A percentile compares a stretch with the other conserved stretches of the same genome.
Evolutionary conservation across 108 stramenopile species (phyloP).

Genomic region (Cyclostephanos tholiformis): DNA sequence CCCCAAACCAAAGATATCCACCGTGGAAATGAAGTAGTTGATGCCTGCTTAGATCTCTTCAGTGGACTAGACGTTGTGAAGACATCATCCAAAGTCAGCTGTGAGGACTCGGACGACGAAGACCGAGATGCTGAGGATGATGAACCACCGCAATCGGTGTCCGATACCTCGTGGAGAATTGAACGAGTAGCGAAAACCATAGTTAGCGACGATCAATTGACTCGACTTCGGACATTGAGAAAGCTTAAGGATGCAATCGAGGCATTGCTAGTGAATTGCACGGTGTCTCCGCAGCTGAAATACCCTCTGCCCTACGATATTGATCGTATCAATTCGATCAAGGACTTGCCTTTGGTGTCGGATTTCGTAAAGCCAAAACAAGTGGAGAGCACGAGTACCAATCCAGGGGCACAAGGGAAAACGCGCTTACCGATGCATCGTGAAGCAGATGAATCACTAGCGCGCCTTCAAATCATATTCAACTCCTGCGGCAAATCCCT

Average conservation of each 20-base stretch:
- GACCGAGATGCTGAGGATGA: slow-evolving; percentile 28
- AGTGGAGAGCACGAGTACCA: slow-evolving; percentile 5
- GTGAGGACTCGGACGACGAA: slow-evolving; percentile 49
- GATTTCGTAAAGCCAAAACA: slow-evolving; percentile 41
- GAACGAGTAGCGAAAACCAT: slow-evolving; percentile 43
- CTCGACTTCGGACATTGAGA: slow-evolving; percentile 28
- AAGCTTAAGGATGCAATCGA: slow-evolving; percentile 34
- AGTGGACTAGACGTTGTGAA: neutral
- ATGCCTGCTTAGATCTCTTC: neutral
- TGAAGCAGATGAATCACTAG: slow-evolving; percentile 4
- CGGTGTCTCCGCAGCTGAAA: slow-evolving; percentile 30
- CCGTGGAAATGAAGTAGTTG: neutral
- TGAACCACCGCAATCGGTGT: slow-evolving; percentile 1
- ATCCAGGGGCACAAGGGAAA: neutral
- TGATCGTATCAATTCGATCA: slow-evolving; percentile 12
- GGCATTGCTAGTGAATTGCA: slow-evolving; percentile 15
- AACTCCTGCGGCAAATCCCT: slow-evolving; percentile 41
- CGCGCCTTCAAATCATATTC: slow-evolving; percentile 34
- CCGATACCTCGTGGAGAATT: slow-evolving; percentile 21
- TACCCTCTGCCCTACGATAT: slow-evolving; percentile 49
- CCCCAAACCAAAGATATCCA: neutral
- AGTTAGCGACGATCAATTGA: slow-evolving; percentile 12
- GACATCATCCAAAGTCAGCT: neutral
- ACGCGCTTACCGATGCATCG: slow-evolving; percentile 6
- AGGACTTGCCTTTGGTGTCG: slow-evolving; percentile 42